Base-by-base conservation (phyloP, 345 rosid species). In the Euphorbia peplus region DNA sequence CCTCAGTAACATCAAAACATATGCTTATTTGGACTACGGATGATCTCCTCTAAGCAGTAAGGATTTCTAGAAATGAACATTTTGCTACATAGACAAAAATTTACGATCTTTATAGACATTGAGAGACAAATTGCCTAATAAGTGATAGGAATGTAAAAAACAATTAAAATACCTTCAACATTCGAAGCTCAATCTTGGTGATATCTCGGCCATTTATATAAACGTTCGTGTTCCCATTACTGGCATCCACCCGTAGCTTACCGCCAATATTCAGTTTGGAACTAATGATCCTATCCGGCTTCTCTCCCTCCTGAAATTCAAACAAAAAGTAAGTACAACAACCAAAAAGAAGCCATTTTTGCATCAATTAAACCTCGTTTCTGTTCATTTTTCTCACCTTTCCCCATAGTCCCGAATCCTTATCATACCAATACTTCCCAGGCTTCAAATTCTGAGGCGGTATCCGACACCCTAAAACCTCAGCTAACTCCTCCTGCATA, bases 351-450 rank as follows among this genome's bases (percentile, higher is more conserved):
- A 39, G 13, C 21, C 11, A 67, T 21, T 26, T 32, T 48, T 52
- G 54, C 26, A 25, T 13, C 44, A 52, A 29, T 8, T 29, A 44
- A 44, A 44, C 26, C 16, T 32, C 8, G 24, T 10, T 22, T 41
- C 5, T 10, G 4, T 28, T 55, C 7, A 41, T 41, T 24, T 21
- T 28, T 22, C 58, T 82, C 76, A 87, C 92, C 92, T 80, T 82
- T 63, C 92, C 92, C 99, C 99, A 95, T 2, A 83, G 71, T 73
- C 99, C 99, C 15, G 99, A 92, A 73, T 92, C 99, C 75, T 95
- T 95, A 74, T 95, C 99, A 53, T 95, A 95, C 99, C 99, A 95
- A 81, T 90, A 95, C 58, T 78, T 82, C 65, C 99, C 98, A 0
- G 98, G 99, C 79, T 87, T 92, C 83, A 95, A 82, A 76, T 92